phyloP scores from a whole-genome alignment of 2,329 filamentous ascomycete species.

The Aspergillus sp. region DNA sequence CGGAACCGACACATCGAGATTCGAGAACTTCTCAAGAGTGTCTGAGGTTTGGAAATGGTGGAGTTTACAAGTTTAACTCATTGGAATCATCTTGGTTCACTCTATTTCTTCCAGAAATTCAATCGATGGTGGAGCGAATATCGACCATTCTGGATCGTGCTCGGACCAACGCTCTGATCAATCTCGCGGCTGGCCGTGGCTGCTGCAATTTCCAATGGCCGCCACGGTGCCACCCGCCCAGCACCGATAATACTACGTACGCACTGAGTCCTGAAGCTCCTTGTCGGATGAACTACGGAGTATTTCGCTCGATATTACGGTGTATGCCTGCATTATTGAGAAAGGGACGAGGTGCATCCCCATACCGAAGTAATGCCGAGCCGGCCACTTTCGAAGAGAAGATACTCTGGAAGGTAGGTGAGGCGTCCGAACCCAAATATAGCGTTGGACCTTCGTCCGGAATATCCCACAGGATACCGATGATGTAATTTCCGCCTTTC shows the following conservation, averaged over 20 bases:
- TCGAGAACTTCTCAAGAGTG: neutral
- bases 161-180: neutral
- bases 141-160: neutral
- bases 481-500: neutral
- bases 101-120: neutral
- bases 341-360: neutral
- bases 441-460: neutral
- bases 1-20: neutral
- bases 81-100: neutral
- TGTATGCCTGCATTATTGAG: neutral
- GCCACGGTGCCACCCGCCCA: neutral
- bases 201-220: neutral
- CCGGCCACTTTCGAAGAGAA: neutral
- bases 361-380: slow-evolving; percentile 2
- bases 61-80: neutral
- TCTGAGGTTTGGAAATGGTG: neutral
- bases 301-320: neutral
- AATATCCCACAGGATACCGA: neutral
- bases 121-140: neutral
- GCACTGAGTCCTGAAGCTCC: neutral
- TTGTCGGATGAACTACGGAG: neutral
- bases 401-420: neutral
- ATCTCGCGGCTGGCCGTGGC: neutral
- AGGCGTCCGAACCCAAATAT: neutral
- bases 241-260: neutral